Base-by-base conservation (phyloP, 108 stramenopile species). In the Cyclotella sp. region DNA sequence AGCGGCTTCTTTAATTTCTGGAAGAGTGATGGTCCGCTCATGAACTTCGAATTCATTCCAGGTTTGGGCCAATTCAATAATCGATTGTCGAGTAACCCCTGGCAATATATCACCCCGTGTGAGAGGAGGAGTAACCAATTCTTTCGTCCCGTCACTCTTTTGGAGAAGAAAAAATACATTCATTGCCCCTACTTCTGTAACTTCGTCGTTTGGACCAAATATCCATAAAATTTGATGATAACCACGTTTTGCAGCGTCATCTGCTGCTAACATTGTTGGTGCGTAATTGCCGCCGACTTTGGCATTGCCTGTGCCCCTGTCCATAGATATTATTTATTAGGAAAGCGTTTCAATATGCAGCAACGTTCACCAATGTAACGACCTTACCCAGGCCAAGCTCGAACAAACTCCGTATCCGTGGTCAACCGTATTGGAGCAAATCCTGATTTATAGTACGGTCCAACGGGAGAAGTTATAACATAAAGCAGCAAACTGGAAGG, bases 111-210 rank as follows among this genome's bases (percentile, higher is more conserved):
- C 97, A 18, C 97, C 97, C 34, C 92, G 68, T 14, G 84, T 85
- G 40, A 99, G 84, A 11, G 98, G 92, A n/a, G 97, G 87, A 0
- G 98, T 99, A 16, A 97, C 91, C 26, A 99, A 84, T 73, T 97
- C 97, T 19, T 76, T 68, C 0, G 76, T 76, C 8, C 71, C 78
- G n/a, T 87, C 83, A 57, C 84, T 75, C 55, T 94, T 94, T 19
- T 81, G 72, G 47, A 89, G 52, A 41, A 93, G 71, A 70, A 97
- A 93, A 80, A 99, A 98, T 27, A 99, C 85, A 85, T 99, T 99
- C 98, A 99, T 99, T 7, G 96, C 90, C 27, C 98, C 98, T 10
- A 97, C 97, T 78, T 99, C 98, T 2, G 98, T 98, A 11, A 98
- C 81, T 68, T 88, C 80, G 68, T 96, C 83, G 44, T 94, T 73